These are phyloP conservation scores for Neonectria neomacrospora DNA, from an alignment of 2,329 filamentous ascomycete genomes.

Conservation along the genomic window DNA sequence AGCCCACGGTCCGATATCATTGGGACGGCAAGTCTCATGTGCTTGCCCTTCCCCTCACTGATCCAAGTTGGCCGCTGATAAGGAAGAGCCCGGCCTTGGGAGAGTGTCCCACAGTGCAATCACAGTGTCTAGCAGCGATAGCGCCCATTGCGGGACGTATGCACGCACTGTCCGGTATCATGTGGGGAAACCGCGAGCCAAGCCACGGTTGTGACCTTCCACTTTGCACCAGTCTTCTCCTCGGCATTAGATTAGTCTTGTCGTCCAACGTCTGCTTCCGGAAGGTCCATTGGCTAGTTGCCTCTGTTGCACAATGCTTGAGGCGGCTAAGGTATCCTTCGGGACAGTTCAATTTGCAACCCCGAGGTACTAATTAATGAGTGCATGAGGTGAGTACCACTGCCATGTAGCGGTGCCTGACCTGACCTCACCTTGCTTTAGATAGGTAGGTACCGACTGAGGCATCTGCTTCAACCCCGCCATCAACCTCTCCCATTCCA, in stretches of 20 bases:
- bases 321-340: background rate
- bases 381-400: background rate
- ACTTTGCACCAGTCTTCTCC: background rate
- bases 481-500: slow-evolving; percentile 1
- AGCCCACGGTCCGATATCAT: slow-evolving; percentile 4
- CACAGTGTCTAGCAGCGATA: background rate
- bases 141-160: background rate
- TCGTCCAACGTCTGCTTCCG: background rate
- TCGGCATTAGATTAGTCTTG: background rate
- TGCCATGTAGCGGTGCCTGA: background rate
- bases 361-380: background rate
- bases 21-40: slow-evolving; percentile 15
- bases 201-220: slow-evolving; percentile 9
- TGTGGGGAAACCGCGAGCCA: background rate
- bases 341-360: background rate
- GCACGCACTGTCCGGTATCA: background rate
- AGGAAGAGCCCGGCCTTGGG: background rate
- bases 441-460: background rate
- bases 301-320: background rate
- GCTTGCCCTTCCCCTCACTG: slow-evolving; percentile 9
- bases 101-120: background rate
- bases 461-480: background rate
- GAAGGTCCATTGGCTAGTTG: slow-evolving; percentile 2
- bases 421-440: background rate
- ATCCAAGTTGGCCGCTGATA: slow-evolving; percentile 9